Evolutionary conservation across 371 early-diverging fungal genomes (phyloP).

Genomic region (Dinochytrium kinnereticum): DNA sequence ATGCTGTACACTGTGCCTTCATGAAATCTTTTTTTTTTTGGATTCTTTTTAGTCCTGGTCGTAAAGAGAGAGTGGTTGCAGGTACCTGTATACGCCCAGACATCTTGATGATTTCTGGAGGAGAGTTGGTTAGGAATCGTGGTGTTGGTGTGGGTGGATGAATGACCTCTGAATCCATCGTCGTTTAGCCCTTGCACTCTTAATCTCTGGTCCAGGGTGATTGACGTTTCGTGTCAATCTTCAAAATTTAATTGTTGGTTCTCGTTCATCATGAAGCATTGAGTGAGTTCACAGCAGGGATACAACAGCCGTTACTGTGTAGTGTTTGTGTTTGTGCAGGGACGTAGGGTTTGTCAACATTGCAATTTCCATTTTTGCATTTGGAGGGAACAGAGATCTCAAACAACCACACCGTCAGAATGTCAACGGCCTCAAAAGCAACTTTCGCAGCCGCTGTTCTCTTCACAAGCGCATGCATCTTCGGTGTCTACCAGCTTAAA

Average conservation of each 20-base stretch:
- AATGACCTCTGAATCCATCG: background rate
- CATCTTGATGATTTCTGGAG: background rate
- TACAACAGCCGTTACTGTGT: too few relatives aligned
- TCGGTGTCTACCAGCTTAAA: slow-evolving; percentile 7
- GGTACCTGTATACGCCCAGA: slow-evolving; percentile 11
- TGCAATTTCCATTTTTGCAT: too few relatives aligned
- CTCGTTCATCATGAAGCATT: too few relatives aligned
- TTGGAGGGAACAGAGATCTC: too few relatives aligned
- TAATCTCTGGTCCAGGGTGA: background rate
- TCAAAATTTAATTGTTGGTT: background rate
- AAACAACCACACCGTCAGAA: too few relatives aligned
- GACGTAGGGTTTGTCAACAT: too few relatives aligned
- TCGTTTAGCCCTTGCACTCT: too few relatives aligned
- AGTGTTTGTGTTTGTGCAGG: too few relatives aligned
- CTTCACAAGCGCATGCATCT: slow-evolving; percentile 11
- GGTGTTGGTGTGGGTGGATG: background rate
- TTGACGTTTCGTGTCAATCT: background rate
- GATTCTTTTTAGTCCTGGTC: too few relatives aligned
- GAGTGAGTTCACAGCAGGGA: too few relatives aligned
- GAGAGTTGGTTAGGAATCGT: background rate
- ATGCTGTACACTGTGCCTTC: slow-evolving; percentile 54
- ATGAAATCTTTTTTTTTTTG: too few relatives aligned
- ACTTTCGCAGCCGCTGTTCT: slow-evolving; percentile 13
- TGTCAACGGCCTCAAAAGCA: slow-evolving; percentile 12
- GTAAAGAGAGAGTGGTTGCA: too few relatives aligned